phyloP scores from a whole-genome alignment of 106 monocot species.

The Gastrodia elata region DNA sequence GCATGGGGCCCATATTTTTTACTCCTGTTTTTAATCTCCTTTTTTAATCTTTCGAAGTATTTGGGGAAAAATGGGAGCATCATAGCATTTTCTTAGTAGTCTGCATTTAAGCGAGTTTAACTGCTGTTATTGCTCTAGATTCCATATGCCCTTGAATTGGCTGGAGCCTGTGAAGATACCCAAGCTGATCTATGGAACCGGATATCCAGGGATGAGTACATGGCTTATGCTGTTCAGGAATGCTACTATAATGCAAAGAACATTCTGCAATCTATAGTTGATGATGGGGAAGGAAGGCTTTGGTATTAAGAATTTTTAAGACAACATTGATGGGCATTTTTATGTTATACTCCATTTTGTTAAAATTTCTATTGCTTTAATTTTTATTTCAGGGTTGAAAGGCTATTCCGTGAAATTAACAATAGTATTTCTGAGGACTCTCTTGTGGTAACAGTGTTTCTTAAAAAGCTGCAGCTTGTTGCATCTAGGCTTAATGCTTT shows the following conservation, averaged over 20 bases:
- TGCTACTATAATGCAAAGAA: constrained; percentile 77
- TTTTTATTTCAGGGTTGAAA: constrained; percentile 63
- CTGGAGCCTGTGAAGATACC: constrained; percentile 64
- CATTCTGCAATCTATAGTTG: constrained; percentile 72
- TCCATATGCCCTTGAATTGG: constrained; percentile 54
- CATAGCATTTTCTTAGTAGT: too few relatives aligned
- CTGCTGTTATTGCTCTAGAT: constrained; percentile 6
- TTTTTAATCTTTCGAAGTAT: too few relatives aligned
- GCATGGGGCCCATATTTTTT: too few relatives aligned
- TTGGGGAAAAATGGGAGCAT: too few relatives aligned
- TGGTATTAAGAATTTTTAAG: constrained; percentile 38
- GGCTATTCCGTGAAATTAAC: constrained; percentile 76
- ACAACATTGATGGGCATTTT: not conserved
- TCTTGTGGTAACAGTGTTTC: constrained; percentile 57
- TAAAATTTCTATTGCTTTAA: not conserved
- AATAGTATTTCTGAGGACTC: constrained; percentile 53
- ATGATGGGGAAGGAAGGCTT: constrained; percentile 77
- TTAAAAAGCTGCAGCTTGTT: constrained; percentile 62
- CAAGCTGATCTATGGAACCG: constrained; percentile 68
- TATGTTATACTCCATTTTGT: constrained; percentile 2
- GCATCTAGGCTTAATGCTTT: constrained; percentile 60
- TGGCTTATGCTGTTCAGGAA: constrained; percentile 94
- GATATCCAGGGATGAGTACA: constrained; percentile 86
- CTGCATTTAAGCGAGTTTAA: not conserved
- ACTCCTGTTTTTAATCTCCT: too few relatives aligned